phyloP scores from a whole-genome alignment of 352 stramenopile species.

The Aphanomyces astaci region DNA sequence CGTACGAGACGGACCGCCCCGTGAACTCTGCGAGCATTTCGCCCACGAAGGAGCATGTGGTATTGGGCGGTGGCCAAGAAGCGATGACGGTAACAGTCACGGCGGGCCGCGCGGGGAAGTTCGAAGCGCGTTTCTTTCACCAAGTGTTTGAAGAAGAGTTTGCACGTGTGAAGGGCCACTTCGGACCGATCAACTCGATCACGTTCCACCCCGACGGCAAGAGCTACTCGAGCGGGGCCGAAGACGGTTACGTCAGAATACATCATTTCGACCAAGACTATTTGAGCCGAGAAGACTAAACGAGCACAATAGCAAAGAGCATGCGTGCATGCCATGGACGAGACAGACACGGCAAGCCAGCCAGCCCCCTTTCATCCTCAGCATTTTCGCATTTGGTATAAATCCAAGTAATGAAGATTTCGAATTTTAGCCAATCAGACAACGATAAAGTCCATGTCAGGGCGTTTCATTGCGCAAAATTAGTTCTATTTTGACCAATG shows the following conservation, averaged over 20 bases:
- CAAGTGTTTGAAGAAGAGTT: constrained; percentile 99
- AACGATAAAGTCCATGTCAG: too few relatives aligned
- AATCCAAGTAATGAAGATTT: too few relatives aligned
- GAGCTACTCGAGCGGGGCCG: constrained; percentile 96
- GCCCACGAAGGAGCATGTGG: constrained; percentile 92
- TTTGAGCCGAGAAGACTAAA: constrained; percentile 68
- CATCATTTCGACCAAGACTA: constrained; percentile 98
- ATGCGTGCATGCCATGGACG: too few relatives aligned
- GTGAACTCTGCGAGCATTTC: constrained; percentile 98
- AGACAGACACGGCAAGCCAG: too few relatives aligned
- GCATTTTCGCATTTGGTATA: too few relatives aligned
- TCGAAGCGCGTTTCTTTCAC: constrained; percentile 98
- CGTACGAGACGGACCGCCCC: constrained; percentile 96
- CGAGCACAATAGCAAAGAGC: not conserved
- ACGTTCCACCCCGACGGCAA: constrained; percentile 97
- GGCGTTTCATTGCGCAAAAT: too few relatives aligned
- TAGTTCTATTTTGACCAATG: too few relatives aligned
- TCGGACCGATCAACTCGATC: constrained; percentile 99
- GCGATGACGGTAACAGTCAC: constrained; percentile 97
- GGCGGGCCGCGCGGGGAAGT: constrained; percentile 88
- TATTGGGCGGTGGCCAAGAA: constrained; percentile 97
- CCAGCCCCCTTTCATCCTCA: not conserved
- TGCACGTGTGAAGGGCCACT: constrained; percentile 97
- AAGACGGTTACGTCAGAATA: constrained; percentile 97
- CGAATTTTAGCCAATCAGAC: too few relatives aligned